Conservation (phyloP, 2,329 filamentous ascomycete species). For the Botryotinia globosa region DNA sequence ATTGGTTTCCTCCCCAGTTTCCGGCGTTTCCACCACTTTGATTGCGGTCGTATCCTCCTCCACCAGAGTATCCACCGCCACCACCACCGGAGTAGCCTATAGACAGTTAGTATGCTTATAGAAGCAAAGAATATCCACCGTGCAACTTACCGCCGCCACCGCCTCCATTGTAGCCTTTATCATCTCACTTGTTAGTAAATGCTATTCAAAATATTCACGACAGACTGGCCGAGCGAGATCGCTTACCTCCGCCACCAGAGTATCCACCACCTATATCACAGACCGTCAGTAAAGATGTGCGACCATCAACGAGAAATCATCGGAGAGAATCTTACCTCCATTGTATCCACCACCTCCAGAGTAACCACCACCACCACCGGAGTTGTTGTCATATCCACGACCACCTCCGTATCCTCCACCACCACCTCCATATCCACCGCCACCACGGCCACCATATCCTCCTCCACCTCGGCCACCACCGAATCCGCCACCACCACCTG, state of each 20-base stretch:
- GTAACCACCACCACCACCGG: slow-evolving; percentile 24
- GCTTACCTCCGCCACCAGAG: slow-evolving; percentile 30
- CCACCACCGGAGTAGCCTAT: slow-evolving; percentile 15
- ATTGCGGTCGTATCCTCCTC: slow-evolving; percentile 10
- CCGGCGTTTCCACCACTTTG: slow-evolving; percentile 18
- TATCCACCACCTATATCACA: slow-evolving; percentile 14
- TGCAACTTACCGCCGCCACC: slow-evolving; percentile 20
- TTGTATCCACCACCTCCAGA: slow-evolving; percentile 30
- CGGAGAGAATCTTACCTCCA: slow-evolving; percentile 13
- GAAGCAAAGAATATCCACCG: not conserved
- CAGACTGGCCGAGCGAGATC: slow-evolving; percentile 12
- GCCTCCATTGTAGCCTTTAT: slow-evolving; percentile 20
- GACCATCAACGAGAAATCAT: not conserved
- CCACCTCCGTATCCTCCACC: slow-evolving; percentile 42
- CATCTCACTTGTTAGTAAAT: slow-evolving; percentile 18
- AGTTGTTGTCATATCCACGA: slow-evolving; percentile 38
- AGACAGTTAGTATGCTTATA: not conserved
- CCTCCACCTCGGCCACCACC: slow-evolving; percentile 41
- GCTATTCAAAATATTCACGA: slow-evolving; percentile 12
- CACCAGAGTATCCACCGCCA: slow-evolving; percentile 11
- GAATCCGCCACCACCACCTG: slow-evolving; percentile 38
- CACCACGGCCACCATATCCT: slow-evolving; percentile 38
- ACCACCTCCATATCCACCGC: slow-evolving; percentile 50
- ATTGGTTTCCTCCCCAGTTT: slow-evolving; percentile 15
- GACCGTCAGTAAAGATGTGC: slow-evolving; percentile 1